phyloP scores from a whole-genome alignment of 768 basidiomycete genomes.

The Suillus subluteus region DNA sequence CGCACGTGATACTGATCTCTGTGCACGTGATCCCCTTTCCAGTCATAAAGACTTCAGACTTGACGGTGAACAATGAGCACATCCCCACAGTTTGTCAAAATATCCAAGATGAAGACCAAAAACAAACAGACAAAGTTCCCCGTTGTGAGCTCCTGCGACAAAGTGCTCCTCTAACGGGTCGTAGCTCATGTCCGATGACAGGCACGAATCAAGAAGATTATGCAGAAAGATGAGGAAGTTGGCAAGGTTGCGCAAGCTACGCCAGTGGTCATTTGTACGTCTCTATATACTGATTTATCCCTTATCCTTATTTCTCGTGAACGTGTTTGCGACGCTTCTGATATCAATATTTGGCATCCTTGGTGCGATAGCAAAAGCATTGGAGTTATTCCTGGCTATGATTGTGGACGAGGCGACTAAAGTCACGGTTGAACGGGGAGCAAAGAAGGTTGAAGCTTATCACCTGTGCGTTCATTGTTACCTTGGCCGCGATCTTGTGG shows the following conservation, averaged over 20 bases:
- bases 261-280: slow-evolving; percentile 94
- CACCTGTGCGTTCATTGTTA: slow-evolving; percentile 73
- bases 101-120: slow-evolving; percentile 74
- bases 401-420: slow-evolving; percentile 83
- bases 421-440: slow-evolving; percentile 75
- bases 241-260: slow-evolving; percentile 98
- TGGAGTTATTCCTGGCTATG: slow-evolving; percentile 88
- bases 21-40: neutral
- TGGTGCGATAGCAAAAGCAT: slow-evolving; percentile 73
- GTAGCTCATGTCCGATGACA: slow-evolving; percentile 33
- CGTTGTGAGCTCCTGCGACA: slow-evolving; percentile 57
- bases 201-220: slow-evolving; percentile 99
- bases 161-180: neutral
- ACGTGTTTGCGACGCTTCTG: slow-evolving; percentile 3
- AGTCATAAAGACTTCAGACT: too few species aligned
- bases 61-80: neutral
- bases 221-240: slow-evolving; percentile 99
- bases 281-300: neutral
- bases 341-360: neutral
- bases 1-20: neutral
- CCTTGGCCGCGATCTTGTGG: slow-evolving; percentile 9
- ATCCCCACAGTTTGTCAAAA: neutral
- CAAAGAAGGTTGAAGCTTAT: slow-evolving; percentile 90
- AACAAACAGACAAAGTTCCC: slow-evolving; percentile 93
- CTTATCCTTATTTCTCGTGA: slow-evolving; percentile 17